Percentiles rank a stretch among this genome's conserved stretches.
Conservation (phyloP, 805 yeast species). For the Saccharomycopsis sp. region DNA sequence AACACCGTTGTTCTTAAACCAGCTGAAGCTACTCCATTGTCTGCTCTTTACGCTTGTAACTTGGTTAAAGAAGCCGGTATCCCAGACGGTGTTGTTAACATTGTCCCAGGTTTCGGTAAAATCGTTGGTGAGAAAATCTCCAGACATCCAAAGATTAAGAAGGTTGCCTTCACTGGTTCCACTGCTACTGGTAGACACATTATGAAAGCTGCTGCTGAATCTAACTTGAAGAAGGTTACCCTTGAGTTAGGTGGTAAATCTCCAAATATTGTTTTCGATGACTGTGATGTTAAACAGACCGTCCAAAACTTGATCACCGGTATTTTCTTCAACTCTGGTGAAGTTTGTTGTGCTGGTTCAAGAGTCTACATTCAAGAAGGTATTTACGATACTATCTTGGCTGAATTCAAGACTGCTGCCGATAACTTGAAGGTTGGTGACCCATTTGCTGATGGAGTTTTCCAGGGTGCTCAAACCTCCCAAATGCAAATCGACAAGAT, state of each 20-base stretch:
- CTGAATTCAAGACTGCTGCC: conserved; percentile 43
- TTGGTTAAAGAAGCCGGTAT: conserved; percentile 52
- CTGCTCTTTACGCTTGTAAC: conserved; percentile 51
- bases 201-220: conserved; percentile 53
- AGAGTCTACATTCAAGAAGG: conserved; percentile 58
- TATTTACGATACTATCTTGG: conserved; percentile 46
- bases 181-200: conserved; percentile 56
- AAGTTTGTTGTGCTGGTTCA: conserved; percentile 66
- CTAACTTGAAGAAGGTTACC: conserved; percentile 60
- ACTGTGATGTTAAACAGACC: conserved; percentile 46
- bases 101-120: conserved; percentile 57
- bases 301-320: conserved; percentile 45
- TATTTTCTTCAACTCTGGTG: conserved; percentile 65
- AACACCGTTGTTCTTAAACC: conserved; percentile 58
- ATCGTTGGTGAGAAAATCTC: conserved; percentile 55
- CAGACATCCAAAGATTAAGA: conserved; percentile 50
- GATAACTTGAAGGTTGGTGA: conserved; percentile 52
- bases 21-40: conserved; percentile 60
- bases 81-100: conserved; percentile 59
- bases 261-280: conserved; percentile 57
- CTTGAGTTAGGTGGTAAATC: conserved; percentile 68
- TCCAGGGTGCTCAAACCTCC: conserved; percentile 65
- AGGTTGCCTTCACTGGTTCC: conserved; percentile 65
- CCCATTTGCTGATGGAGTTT: conserved; percentile 51
- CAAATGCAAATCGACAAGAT: conserved; percentile 53